Percentiles rank a stretch among this genome's conserved stretches.
Conservation (phyloP, 2,329 filamentous ascomycete genomes). For the Pseudopithomyces maydicus region DNA sequence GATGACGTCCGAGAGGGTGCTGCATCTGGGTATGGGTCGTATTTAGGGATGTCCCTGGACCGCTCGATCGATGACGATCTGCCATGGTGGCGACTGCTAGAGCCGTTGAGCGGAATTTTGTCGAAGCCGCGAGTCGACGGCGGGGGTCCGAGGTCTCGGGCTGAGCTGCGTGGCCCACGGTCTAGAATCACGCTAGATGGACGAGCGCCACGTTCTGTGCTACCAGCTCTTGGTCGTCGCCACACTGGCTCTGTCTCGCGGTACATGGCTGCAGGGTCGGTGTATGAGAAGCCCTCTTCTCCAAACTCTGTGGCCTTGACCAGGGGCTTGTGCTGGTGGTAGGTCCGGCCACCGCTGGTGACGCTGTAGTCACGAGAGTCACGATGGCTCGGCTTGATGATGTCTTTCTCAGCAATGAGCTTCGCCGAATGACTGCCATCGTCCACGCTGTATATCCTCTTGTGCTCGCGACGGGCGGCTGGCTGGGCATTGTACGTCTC, state of each 20-base stretch:
- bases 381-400: slow-evolving; percentile 40
- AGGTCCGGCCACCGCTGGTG: slow-evolving; percentile 39
- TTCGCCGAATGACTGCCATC: slow-evolving; percentile 47
- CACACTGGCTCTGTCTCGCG: slow-evolving; percentile 56
- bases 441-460: slow-evolving; percentile 56
- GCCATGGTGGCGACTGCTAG: slow-evolving; percentile 26
- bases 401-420: slow-evolving; percentile 44
- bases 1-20: slow-evolving; percentile 37
- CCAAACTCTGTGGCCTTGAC: slow-evolving; percentile 39
- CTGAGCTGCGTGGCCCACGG: slow-evolving; percentile 41
- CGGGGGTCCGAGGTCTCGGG: slow-evolving; percentile 58
- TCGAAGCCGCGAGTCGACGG: slow-evolving; percentile 74
- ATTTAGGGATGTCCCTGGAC: slow-evolving; percentile 36
- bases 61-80: slow-evolving; percentile 40
- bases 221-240: slow-evolving; percentile 51
- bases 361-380: slow-evolving; percentile 30
- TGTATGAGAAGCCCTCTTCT: slow-evolving; percentile 56
- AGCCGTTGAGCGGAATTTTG: slow-evolving; percentile 56
- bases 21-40: slow-evolving; percentile 47
- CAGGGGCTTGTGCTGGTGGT: slow-evolving; percentile 34
- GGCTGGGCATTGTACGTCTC: slow-evolving; percentile 46
- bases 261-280: slow-evolving; percentile 57
- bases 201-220: slow-evolving; percentile 51
- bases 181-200: slow-evolving; percentile 52
- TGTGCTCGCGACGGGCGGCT: slow-evolving; percentile 43